Percentiles rank a stretch among this genome's conserved stretches.
Evolutionary conservation across 1,284 basidiomycete genomes (phyloP).

Genomic region (Ustilago sp.): DNA sequence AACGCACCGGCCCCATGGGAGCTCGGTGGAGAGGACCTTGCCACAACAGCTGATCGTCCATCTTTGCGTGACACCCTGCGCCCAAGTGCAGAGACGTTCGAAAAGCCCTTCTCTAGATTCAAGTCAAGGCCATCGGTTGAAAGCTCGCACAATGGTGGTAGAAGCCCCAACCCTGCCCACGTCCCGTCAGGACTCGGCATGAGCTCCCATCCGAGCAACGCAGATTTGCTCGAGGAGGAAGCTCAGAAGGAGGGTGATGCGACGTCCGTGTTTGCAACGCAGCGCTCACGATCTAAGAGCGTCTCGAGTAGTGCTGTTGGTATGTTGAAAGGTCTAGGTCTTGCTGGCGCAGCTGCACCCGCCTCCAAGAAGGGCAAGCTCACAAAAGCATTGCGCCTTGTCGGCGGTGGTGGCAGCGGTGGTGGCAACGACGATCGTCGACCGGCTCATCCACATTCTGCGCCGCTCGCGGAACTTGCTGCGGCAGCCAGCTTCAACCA

Average conservation of each 20-base stretch:
- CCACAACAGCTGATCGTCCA: slow-evolving; percentile 20
- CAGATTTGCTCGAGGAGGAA: slow-evolving; percentile 35
- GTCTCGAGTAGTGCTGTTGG: slow-evolving; percentile 57
- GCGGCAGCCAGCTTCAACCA: slow-evolving; percentile 9
- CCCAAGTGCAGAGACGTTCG: slow-evolving; percentile 35
- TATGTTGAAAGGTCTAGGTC: slow-evolving; percentile 61
- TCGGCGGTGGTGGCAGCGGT: slow-evolving; percentile 25
- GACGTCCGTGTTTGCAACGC: slow-evolving; percentile 30
- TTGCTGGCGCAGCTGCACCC: slow-evolving; percentile 50
- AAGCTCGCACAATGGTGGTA: slow-evolving; percentile 4
- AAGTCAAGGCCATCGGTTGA: slow-evolving; percentile 47
- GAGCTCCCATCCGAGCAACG: slow-evolving; percentile 9
- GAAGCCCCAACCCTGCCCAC: slow-evolving; percentile 28
- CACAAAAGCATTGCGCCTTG: slow-evolving; percentile 56
- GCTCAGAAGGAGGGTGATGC: slow-evolving; percentile 33
- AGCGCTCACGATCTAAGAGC: slow-evolving; percentile 58
- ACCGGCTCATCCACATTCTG: slow-evolving; percentile 3
- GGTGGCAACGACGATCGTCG: slow-evolving; percentile 14
- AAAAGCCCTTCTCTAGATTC: slow-evolving; percentile 44
- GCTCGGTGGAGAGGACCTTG: slow-evolving; percentile 48
- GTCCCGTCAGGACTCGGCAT: slow-evolving; percentile 14
- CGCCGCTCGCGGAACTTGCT: slow-evolving; percentile 24
- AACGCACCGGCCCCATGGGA: slow-evolving; percentile 65
- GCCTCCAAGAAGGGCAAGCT: slow-evolving; percentile 58
- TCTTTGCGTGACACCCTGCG: slow-evolving; percentile 42